phyloP scores from a whole-genome alignment of 106 monocot genomes.

The Cymbidium sinense region DNA sequence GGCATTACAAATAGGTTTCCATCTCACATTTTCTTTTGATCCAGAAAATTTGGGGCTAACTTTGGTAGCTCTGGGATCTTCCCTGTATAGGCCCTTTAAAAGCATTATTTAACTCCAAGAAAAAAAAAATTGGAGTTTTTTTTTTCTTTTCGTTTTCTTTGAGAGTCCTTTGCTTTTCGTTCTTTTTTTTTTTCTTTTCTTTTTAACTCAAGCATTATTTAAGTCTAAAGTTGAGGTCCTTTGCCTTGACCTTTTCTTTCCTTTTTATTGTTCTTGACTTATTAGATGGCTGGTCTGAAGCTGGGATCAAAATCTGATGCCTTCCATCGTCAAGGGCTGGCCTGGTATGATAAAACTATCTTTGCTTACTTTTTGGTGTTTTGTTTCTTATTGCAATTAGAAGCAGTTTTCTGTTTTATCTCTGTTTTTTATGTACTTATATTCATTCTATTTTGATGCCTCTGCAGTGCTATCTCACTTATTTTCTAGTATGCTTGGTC shows the following conservation, averaged over 20 bases:
- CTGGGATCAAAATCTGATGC: constrained; percentile 42
- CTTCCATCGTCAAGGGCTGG: constrained; percentile 28
- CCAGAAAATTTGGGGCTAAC: not conserved
- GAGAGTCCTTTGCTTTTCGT: not conserved
- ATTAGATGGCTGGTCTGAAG: constrained; percentile 28
- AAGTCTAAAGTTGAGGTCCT: constrained; percentile 4
- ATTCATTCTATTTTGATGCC: not conserved
- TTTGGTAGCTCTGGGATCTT: not conserved
- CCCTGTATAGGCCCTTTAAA: not conserved
- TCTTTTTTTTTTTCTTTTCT: no score
- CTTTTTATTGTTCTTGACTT: not conserved
- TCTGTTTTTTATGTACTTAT: not conserved
- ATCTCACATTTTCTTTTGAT: not conserved
- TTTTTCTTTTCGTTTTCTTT: not conserved
- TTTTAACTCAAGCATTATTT: no score
- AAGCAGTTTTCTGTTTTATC: not conserved
- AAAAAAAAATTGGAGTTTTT: not conserved
- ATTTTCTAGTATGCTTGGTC: no score
- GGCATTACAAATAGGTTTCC: not conserved
- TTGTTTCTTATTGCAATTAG: constrained; percentile 2
- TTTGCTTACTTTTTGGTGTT: not conserved
- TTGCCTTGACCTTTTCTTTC: not conserved
- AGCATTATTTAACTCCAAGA: not conserved
- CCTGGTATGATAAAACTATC: constrained; percentile 26
- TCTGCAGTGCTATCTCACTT: no score